phyloP scores from a whole-genome alignment of 2,329 filamentous ascomycete genomes.

The Purpureocillium takamizusanense region DNA sequence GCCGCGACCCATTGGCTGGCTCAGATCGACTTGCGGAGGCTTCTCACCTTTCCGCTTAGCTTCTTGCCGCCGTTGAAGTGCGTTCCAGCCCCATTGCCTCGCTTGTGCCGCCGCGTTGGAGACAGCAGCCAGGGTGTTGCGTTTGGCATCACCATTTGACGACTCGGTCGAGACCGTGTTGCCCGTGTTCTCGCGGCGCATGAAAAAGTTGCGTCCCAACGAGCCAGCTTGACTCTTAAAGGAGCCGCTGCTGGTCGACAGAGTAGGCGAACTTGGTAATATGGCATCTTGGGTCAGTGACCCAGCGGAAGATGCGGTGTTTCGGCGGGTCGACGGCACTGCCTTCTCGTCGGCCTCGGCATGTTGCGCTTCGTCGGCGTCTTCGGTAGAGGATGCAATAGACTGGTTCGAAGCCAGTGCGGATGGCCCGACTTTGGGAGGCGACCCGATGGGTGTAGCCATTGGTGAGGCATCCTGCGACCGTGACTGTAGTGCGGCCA shows the following conservation, averaged over 20 bases:
- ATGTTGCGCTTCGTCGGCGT: constrained; percentile 27
- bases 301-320: constrained; percentile 27
- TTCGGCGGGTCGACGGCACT: constrained; percentile 20
- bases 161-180: constrained; percentile 25
- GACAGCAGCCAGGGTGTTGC: constrained; percentile 43
- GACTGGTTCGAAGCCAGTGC: constrained; percentile 37
- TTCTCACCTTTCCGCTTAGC: constrained; percentile 23
- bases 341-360: constrained; percentile 18
- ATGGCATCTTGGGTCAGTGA: constrained; percentile 16
- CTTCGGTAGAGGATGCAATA: constrained; percentile 38
- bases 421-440: constrained; percentile 24
- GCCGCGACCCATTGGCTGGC: constrained; percentile 72
- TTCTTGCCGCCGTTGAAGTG: constrained; percentile 42
- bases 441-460: constrained; percentile 29
- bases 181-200: constrained; percentile 27
- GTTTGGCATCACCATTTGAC: constrained; percentile 29
- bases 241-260: constrained; percentile 16
- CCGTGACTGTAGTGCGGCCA: constrained; percentile 59
- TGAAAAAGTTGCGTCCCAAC: constrained; percentile 29
- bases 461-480: constrained; percentile 47
- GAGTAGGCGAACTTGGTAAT: not conserved
- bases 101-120: constrained; percentile 46
- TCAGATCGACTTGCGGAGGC: constrained; percentile 31
- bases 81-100: constrained; percentile 51
- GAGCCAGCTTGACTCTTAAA: constrained; percentile 30